Conservation (phyloP, 345 rosid genomes). For the Aquilaria malaccensis region DNA sequence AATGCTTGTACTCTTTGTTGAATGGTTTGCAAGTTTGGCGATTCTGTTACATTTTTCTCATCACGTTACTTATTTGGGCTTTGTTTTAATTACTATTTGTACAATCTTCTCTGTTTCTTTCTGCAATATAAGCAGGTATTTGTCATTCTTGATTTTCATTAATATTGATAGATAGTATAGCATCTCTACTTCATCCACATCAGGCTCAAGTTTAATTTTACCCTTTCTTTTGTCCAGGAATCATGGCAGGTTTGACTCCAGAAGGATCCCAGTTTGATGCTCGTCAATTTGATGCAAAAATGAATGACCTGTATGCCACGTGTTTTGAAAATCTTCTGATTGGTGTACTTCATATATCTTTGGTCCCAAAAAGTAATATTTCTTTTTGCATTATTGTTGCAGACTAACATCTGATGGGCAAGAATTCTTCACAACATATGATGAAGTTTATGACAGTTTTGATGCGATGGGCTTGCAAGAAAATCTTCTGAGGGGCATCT, state of each 20-base stretch:
- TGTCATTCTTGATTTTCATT: background rate
- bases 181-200: background rate
- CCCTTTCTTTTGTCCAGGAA: conserved; percentile 18
- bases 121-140: too few relatives aligned
- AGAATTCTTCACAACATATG: conserved; percentile 73
- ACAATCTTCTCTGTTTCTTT: background rate
- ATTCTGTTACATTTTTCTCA: conserved; percentile 30
- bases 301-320: conserved; percentile 66
- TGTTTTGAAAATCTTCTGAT: background rate
- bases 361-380: background rate
- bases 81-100: too few relatives aligned
- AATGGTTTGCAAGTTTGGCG: conserved; percentile 53
- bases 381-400: conserved; percentile 7
- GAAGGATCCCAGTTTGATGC: conserved; percentile 79
- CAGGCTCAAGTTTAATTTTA: background rate
- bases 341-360: background rate
- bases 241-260: conserved; percentile 66
- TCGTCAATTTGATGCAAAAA: conserved; percentile 59
- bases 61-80: background rate
- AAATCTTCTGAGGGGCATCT: conserved; percentile 84
- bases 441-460: conserved; percentile 77
- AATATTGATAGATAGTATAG: too few relatives aligned
- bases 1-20: conserved; percentile 34
- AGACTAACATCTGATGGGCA: conserved; percentile 47
- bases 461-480: conserved; percentile 80